Percentiles rank a stretch among this genome's conserved stretches.
These are phyloP conservation scores for Metschnikowia picachoensis DNA, from an alignment of 805 yeast species.

Conservation along the genomic window DNA sequence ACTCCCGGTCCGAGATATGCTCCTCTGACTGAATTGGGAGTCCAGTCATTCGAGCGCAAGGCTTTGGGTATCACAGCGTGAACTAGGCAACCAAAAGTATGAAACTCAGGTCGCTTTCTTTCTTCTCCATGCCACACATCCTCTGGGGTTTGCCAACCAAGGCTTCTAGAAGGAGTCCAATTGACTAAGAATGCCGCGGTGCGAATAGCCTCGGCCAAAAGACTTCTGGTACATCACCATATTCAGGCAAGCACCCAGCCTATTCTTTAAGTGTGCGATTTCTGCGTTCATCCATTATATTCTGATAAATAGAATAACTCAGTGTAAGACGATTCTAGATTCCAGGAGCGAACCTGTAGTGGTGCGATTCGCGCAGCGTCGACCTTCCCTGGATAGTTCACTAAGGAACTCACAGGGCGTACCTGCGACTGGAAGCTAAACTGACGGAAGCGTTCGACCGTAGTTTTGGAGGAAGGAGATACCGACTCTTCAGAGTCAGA, in stretches of 20 bases:
- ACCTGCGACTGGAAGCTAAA: no score
- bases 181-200: not conserved
- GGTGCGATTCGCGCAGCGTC: no score
- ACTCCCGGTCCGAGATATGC: not conserved
- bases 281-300: not conserved
- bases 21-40: no score
- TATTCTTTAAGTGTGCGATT: no score
- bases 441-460: no score
- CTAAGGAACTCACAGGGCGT: no score
- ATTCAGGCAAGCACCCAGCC: not conserved
- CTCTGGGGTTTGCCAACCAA: not conserved
- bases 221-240: not conserved
- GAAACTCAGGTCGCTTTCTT: not conserved
- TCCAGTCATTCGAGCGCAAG: no score
- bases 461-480: no score
- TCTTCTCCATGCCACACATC: not conserved
- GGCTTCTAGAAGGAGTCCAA: not conserved
- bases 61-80: not conserved
- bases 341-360: no score
- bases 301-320: not conserved
- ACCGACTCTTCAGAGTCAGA: no score
- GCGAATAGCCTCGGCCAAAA: not conserved
- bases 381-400: no score
- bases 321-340: not conserved
- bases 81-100: not conserved